A percentile compares a stretch with the other conserved stretches of the same genome.
Conservation (phyloP, 2,329 filamentous ascomycete species). For the Ceratocystis ficicola region DNA sequence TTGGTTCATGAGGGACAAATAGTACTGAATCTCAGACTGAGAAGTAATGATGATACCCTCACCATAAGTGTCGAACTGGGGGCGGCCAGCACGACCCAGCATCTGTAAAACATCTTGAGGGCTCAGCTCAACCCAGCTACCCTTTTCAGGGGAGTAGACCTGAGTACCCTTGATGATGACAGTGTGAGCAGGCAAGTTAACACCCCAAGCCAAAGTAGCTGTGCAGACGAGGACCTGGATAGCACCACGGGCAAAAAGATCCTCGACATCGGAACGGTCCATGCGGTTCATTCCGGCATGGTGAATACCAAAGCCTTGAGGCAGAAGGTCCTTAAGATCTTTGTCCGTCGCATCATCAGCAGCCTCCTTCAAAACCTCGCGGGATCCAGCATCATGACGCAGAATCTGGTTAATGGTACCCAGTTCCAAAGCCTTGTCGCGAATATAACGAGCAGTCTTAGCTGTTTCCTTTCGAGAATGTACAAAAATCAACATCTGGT, state of each 20-base stretch:
- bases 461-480: constrained; percentile 97
- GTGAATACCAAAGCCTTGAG: constrained; percentile 96
- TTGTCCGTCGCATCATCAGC: constrained; percentile 69
- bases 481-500: constrained; percentile 98
- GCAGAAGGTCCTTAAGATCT: constrained; percentile 84
- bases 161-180: constrained; percentile 99
- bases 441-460: constrained; percentile 90
- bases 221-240: constrained; percentile 96
- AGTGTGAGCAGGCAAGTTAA: constrained; percentile 92
- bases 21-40: constrained; percentile 90
- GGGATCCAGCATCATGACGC: constrained; percentile 79
- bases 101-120: constrained; percentile 97
- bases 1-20: constrained; percentile 90
- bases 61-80: constrained; percentile 94
- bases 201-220: constrained; percentile 96
- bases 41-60: constrained; percentile 98
- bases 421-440: constrained; percentile 91
- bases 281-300: constrained; percentile 92
- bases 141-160: constrained; percentile 95
- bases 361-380: constrained; percentile 78
- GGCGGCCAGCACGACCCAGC: constrained; percentile 91
- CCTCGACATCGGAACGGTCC: constrained; percentile 91
- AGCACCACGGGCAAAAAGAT: constrained; percentile 79
- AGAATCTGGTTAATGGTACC: constrained; percentile 96
- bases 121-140: constrained; percentile 94